Percentiles rank a stretch among this genome's conserved stretches.
These are phyloP conservation scores for Phytophthora aleatoria DNA, from an alignment of 352 stramenopile species.

Conservation along the genomic window DNA sequence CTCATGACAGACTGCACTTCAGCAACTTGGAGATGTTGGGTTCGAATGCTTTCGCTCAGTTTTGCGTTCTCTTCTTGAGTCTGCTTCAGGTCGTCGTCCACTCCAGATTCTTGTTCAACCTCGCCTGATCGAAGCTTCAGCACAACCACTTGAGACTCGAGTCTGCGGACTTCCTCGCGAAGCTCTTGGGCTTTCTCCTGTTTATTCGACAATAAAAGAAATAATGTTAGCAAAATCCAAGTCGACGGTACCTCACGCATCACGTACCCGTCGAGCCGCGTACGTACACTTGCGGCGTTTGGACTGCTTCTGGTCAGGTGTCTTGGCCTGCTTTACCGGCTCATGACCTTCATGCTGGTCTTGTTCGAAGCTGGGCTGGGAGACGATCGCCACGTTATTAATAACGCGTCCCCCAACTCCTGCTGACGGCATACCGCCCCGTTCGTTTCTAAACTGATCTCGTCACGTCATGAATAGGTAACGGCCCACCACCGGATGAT, in stretches of 20 bases:
- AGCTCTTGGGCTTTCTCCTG: constrained; percentile 15
- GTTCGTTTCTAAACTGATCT: background rate
- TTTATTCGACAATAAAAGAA: background rate
- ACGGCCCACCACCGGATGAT: constrained; percentile 2
- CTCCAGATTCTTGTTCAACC: background rate
- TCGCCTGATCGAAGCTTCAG: background rate
- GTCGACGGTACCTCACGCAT: background rate
- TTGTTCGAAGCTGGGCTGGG: background rate
- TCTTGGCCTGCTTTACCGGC: background rate
- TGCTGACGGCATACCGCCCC: background rate
- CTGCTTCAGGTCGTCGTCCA: background rate
- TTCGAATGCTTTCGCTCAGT: background rate
- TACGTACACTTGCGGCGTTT: constrained; percentile 23
- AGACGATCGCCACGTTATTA: background rate
- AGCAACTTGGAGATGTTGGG: constrained; percentile 4
- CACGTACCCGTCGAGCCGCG: constrained; percentile 6
- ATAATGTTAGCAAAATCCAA: background rate
- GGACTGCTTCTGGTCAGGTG: background rate
- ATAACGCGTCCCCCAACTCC: too few relatives aligned
- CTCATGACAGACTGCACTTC: background rate
- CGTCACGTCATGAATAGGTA: background rate
- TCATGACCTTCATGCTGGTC: background rate
- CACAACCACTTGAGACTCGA: background rate
- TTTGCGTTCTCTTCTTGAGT: background rate
- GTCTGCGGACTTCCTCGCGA: constrained; percentile 5